Evolutionary conservation across 1,284 basidiomycete species (phyloP).

Genomic region (Cutaneotrichosporon cavernicola): DNA sequence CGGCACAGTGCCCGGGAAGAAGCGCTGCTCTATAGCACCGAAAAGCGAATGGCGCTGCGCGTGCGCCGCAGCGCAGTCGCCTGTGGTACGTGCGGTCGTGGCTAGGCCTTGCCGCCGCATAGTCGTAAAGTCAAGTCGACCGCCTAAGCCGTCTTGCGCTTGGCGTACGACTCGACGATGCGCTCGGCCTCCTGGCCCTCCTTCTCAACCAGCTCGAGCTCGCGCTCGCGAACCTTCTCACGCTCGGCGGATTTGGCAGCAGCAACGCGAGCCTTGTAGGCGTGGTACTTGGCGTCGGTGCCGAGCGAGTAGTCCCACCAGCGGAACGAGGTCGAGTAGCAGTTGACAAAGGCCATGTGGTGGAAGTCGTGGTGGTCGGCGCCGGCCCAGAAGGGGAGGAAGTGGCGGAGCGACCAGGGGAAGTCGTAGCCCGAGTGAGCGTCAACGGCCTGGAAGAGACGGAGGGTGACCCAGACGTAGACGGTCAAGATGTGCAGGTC

Average conservation of each 20-base stretch:
- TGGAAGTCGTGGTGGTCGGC: conserved; percentile 98
- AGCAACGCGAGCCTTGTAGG: conserved; percentile 65
- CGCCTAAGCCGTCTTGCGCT: conserved; percentile 17
- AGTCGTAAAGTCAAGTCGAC: neutral
- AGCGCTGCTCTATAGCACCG: conserved; percentile 3
- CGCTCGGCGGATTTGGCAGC: conserved; percentile 58
- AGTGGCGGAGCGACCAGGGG: conserved; percentile 94
- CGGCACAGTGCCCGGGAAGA: neutral
- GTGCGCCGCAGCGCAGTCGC: conserved; percentile 5
- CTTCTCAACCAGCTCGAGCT: conserved; percentile 59
- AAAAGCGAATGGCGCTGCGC: conserved; percentile 5
- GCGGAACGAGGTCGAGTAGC: conserved; percentile 87
- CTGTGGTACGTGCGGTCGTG: neutral
- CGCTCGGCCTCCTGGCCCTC: conserved; percentile 73
- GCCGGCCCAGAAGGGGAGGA: conserved; percentile 96
- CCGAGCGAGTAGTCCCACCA: conserved; percentile 86
- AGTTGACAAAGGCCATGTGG: conserved; percentile 60
- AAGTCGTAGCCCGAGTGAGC: conserved; percentile 98
- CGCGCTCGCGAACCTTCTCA: conserved; percentile 55
- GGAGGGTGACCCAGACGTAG: conserved; percentile 85
- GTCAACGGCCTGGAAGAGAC: conserved; percentile 96
- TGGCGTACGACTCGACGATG: conserved; percentile 52
- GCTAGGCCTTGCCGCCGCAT: no score
- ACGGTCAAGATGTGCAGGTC: conserved; percentile 76
- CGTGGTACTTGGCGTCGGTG: conserved; percentile 77